Percentiles rank a stretch among this genome's conserved stretches.
Evolutionary conservation across 768 basidiomycete genomes (phyloP).

Genomic region (Psilocybe sp.): DNA sequence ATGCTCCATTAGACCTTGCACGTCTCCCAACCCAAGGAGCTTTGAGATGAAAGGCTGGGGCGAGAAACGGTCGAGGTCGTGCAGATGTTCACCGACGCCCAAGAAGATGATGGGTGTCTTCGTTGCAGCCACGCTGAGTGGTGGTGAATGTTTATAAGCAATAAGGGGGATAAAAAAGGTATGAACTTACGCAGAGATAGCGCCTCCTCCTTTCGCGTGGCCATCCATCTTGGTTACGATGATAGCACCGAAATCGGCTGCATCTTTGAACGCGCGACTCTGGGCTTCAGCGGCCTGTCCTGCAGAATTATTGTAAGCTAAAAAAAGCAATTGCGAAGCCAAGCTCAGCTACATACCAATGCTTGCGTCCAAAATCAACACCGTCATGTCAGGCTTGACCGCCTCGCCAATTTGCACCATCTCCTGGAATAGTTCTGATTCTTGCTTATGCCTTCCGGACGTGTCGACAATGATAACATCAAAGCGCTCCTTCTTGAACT

Average conservation of each 20-base stretch:
- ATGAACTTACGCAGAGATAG: constrained; percentile 89
- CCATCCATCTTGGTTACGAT: constrained; percentile 99
- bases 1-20: constrained; percentile 97
- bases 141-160: constrained; percentile 7
- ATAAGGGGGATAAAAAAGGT: background rate
- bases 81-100: constrained; percentile 96
- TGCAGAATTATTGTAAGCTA: constrained; percentile 18
- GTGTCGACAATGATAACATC: constrained; percentile 99
- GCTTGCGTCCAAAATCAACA: constrained; percentile 93
- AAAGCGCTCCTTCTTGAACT: constrained; percentile 98
- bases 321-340: background rate
- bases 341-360: constrained; percentile 59
- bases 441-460: constrained; percentile 95
- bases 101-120: constrained; percentile 99
- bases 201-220: constrained; percentile 98
- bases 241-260: constrained; percentile 95
- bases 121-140: constrained; percentile 88
- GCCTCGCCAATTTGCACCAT: constrained; percentile 97
- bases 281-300: constrained; percentile 98
- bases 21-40: constrained; percentile 90
- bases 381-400: constrained; percentile 94
- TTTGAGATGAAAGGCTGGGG: constrained; percentile 98
- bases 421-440: constrained; percentile 93
- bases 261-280: constrained; percentile 95
- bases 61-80: constrained; percentile 93